Evolutionary conservation across 139 green algal genomes (phyloP).

Genomic region (Mychonastes homosphaera): DNA sequence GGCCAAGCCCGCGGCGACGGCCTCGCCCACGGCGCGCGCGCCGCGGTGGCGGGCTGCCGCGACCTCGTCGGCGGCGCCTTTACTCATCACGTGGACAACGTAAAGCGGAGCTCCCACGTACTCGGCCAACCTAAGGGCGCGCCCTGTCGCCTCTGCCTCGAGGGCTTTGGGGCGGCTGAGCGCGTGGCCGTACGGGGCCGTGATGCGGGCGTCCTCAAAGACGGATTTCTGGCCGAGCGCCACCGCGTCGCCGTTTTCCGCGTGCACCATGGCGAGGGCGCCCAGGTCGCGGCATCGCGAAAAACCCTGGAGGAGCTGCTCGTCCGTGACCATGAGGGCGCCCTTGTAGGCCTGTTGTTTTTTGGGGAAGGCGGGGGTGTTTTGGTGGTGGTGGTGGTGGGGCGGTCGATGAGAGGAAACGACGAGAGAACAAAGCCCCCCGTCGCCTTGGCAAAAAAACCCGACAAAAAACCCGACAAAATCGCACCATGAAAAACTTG

Average conservation of each 20-base stretch:
- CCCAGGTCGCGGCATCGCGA: conserved; percentile 72
- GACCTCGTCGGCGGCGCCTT: conserved; percentile 67
- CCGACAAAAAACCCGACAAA: not conserved
- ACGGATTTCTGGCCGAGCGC: conserved; percentile 51
- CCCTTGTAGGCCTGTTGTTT: conserved; percentile 38
- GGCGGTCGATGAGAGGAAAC: too few species aligned
- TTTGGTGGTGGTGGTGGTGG: too few species aligned
- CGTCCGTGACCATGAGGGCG: conserved; percentile 53
- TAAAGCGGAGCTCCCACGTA: conserved; percentile 83
- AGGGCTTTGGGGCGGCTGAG: conserved; percentile 69
- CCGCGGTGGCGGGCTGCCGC: conserved; percentile 35
- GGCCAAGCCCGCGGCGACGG: conserved; percentile 63
- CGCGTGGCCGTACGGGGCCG: conserved; percentile 75
- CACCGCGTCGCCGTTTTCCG: conserved; percentile 87
- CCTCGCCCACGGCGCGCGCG: conserved; percentile 67
- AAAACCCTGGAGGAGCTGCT: conserved; percentile 74
- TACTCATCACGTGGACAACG: conserved; percentile 94
- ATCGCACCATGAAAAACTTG: conserved; percentile 92
- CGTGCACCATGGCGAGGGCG: conserved; percentile 74
- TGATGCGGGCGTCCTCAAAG: conserved; percentile 51
- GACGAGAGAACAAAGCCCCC: too few species aligned
- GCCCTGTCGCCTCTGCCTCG: conserved; percentile 79
- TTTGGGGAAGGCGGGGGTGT: too few species aligned
- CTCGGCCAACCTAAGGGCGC: conserved; percentile 72
- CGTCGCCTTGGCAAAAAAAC: not conserved